These are phyloP conservation scores for Cystobasidium tubakii DNA, from an alignment of 768 basidiomycete genomes.

Conservation along the genomic window DNA sequence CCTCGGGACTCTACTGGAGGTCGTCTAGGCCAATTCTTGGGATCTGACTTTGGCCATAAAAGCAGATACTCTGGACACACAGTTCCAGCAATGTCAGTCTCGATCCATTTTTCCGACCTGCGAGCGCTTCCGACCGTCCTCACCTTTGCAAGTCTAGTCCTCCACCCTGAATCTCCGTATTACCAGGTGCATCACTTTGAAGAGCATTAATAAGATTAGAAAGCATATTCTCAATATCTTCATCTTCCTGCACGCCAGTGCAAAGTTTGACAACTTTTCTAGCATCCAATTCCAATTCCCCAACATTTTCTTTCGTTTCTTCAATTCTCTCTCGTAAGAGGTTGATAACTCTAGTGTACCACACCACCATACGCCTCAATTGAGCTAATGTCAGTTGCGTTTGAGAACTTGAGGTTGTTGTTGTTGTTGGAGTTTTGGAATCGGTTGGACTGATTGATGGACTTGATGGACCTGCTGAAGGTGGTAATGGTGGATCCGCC, in stretches of 20 bases:
- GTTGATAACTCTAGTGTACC: conserved; percentile 74
- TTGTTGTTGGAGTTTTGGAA: not conserved
- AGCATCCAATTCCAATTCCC: conserved; percentile 74
- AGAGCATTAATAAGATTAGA: conserved; percentile 78
- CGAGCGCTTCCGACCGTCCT: not conserved
- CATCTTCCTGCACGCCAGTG: conserved; percentile 75
- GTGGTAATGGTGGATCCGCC: conserved; percentile 66
- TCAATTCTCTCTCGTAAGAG: conserved; percentile 66
- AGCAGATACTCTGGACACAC: conserved; percentile 3
- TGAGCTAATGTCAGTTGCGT: conserved; percentile 58
- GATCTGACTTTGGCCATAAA: conserved; percentile 33
- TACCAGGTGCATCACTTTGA: conserved; percentile 51
- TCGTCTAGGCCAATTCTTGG: conserved; percentile 8
- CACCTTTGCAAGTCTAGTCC: conserved; percentile 32
- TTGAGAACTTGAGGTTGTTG: conserved; percentile 19
- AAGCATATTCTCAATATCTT: conserved; percentile 78
- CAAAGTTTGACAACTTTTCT: conserved; percentile 77
- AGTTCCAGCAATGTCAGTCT: too few relatives aligned
- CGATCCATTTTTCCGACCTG: not conserved
- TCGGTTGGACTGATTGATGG: not conserved
- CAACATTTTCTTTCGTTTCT: conserved; percentile 68
- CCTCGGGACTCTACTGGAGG: not conserved
- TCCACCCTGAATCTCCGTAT: conserved; percentile 1
- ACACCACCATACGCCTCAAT: conserved; percentile 69
- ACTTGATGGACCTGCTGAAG: conserved; percentile 53